Percentiles rank a stretch among this genome's conserved stretches.
Conservation (phyloP, 202 grass and related monocot genomes). For the Eragrostis tef region DNA sequence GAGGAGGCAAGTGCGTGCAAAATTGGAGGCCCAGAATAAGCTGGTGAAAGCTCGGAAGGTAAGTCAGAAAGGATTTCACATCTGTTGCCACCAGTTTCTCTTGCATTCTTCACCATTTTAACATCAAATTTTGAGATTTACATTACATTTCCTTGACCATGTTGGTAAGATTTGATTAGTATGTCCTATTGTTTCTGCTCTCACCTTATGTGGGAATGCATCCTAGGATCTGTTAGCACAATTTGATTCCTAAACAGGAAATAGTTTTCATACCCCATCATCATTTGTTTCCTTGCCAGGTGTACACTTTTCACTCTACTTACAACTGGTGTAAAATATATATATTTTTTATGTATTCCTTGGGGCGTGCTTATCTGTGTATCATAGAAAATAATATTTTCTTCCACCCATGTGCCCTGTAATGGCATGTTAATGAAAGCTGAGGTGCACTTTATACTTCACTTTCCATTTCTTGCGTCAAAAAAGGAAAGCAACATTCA, state of each 20-base stretch:
- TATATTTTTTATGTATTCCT: too few relatives aligned
- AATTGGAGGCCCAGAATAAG: slow-evolving; percentile 90
- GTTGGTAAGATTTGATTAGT: neutral
- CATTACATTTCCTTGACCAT: neutral
- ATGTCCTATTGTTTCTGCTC: neutral
- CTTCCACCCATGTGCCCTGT: too few relatives aligned
- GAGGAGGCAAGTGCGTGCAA: slow-evolving; percentile 83
- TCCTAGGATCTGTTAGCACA: neutral
- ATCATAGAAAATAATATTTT: too few relatives aligned
- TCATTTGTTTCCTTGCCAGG: neutral
- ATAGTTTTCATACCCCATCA: neutral
- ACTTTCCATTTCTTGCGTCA: too few relatives aligned
- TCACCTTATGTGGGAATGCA: neutral
- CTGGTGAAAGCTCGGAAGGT: slow-evolving; percentile 70
- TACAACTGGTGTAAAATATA: neutral
- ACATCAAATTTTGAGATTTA: neutral
- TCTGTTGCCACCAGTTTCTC: neutral
- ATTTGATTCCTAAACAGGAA: neutral
- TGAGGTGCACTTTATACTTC: neutral
- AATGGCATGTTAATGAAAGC: too few relatives aligned
- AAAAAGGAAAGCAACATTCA: too few relatives aligned
- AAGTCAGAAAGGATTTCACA: neutral
- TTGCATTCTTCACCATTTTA: neutral
- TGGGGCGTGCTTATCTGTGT: too few relatives aligned
- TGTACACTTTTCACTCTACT: neutral